Evolutionary conservation across 441 rosid species (phyloP).

Genomic region (Lagerstroemia fauriei): DNA sequence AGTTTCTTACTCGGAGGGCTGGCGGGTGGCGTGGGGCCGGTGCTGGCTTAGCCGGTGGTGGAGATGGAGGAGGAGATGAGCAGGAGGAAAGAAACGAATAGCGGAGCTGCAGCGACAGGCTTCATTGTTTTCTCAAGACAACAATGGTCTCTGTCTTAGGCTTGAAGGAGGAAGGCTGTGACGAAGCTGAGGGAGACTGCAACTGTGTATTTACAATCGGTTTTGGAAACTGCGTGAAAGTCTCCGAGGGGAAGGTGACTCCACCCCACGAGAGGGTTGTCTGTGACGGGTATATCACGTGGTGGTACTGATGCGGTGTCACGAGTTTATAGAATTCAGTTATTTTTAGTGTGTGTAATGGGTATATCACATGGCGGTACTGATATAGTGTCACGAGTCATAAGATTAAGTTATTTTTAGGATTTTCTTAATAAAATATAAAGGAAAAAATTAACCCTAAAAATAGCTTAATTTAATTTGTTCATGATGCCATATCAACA

Average conservation of each 20-base stretch:
- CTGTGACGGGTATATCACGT: no score
- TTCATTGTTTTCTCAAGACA: background rate
- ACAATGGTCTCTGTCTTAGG: background rate
- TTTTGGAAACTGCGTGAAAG: constrained; percentile 4
- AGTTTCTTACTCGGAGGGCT: background rate
- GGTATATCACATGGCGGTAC: no score
- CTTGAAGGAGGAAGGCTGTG: background rate
- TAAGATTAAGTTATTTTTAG: no score
- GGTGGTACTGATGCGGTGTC: no score
- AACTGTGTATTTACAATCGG: background rate
- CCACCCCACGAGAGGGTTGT: no score
- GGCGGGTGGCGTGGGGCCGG: background rate
- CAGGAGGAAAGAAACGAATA: background rate
- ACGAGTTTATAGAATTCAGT: no score
- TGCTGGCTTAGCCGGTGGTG: background rate
- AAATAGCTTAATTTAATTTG: no score
- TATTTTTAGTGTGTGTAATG: no score
- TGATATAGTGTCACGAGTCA: no score
- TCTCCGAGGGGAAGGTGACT: background rate
- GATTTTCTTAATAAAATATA: no score
- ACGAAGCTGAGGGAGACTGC: background rate
- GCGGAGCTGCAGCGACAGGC: background rate
- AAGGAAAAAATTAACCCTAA: no score
- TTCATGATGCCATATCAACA: no score
- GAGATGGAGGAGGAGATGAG: background rate